These are phyloP conservation scores for Pulicaria dysenterica DNA, from an alignment of 129 eudicot genomes.

Conservation along the genomic window DNA sequence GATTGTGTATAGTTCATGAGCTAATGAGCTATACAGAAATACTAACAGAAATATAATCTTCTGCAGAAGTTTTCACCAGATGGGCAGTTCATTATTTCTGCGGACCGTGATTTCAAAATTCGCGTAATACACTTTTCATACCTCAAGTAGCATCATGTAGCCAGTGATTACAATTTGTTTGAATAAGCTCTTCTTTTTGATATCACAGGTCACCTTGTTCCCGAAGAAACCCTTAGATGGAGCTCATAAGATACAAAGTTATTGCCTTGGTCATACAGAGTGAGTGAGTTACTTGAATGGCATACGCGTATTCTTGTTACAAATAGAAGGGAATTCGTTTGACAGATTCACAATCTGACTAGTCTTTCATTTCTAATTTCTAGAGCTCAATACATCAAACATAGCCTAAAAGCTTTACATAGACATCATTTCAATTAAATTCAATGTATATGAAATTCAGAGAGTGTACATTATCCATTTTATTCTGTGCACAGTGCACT, in stretches of 20 bases:
- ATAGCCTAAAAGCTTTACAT: not conserved
- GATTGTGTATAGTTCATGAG: slow-evolving; percentile 1
- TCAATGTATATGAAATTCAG: not conserved
- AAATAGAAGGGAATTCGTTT: not conserved
- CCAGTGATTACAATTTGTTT: not conserved
- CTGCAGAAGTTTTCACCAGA: slow-evolving; percentile 89
- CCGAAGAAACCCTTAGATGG: slow-evolving; percentile 79
- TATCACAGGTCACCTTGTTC: slow-evolving; percentile 73
- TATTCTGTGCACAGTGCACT: not conserved
- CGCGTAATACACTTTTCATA: slow-evolving; percentile 55
- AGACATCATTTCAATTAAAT: not conserved
- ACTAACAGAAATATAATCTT: slow-evolving; percentile 20
- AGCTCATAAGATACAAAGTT: slow-evolving; percentile 94
- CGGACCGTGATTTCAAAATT: slow-evolving; percentile 97
- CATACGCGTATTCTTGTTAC: not conserved
- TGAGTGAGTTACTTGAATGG: slow-evolving; percentile 46
- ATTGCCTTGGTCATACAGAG: slow-evolving; percentile 98
- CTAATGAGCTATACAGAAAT: not conserved
- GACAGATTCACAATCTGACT: not conserved
- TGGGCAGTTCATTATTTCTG: slow-evolving; percentile 74
- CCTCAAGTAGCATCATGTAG: slow-evolving; percentile 7
- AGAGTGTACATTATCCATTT: not conserved
- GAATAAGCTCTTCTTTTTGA: not conserved
- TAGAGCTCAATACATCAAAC: slow-evolving; percentile 1
- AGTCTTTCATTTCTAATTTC: not conserved